Conservation (phyloP, 176 grass and related monocot genomes). For the Cenchrus americanus region DNA sequence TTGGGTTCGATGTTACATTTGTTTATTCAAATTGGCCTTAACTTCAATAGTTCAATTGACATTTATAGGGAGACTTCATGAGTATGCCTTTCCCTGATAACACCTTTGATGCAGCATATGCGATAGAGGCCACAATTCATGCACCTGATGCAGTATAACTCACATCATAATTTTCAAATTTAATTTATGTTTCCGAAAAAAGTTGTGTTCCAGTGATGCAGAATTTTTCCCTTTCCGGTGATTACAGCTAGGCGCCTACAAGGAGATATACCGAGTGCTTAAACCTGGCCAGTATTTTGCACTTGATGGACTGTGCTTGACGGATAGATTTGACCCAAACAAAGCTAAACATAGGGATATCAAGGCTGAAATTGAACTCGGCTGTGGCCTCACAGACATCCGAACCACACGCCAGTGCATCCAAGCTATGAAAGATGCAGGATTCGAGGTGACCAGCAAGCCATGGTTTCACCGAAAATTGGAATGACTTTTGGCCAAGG, state of each 20-base stretch:
- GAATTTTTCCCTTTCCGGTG: too few species aligned
- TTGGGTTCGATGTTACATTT: background rate
- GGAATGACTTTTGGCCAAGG: background rate
- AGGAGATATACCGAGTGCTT: conserved; percentile 48
- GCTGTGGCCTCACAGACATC: conserved; percentile 42
- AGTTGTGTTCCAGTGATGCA: too few species aligned
- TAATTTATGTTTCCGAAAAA: too few species aligned
- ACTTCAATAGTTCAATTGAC: too few species aligned
- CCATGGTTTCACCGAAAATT: background rate
- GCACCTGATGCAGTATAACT: conserved; percentile 56
- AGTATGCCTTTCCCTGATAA: conserved; percentile 63
- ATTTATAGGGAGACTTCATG: conserved; percentile 80
- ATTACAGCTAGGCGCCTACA: conserved; percentile 40
- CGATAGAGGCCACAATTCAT: conserved; percentile 70
- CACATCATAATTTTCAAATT: background rate
- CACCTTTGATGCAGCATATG: conserved; percentile 61
- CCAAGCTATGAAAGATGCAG: conserved; percentile 52
- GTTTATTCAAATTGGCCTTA: too few species aligned
- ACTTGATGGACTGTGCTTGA: conserved; percentile 47
- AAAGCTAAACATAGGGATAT: conserved; percentile 35
- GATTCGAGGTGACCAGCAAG: conserved; percentile 46
- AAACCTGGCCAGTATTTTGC: conserved; percentile 56
- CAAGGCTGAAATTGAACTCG: conserved; percentile 56
- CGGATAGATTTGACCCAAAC: conserved; percentile 42
- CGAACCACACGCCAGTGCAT: conserved; percentile 41